Percentiles rank a stretch among this genome's conserved stretches.
phyloP scores from a whole-genome alignment of 164 flowering plant species.

The Annona cherimola region DNA sequence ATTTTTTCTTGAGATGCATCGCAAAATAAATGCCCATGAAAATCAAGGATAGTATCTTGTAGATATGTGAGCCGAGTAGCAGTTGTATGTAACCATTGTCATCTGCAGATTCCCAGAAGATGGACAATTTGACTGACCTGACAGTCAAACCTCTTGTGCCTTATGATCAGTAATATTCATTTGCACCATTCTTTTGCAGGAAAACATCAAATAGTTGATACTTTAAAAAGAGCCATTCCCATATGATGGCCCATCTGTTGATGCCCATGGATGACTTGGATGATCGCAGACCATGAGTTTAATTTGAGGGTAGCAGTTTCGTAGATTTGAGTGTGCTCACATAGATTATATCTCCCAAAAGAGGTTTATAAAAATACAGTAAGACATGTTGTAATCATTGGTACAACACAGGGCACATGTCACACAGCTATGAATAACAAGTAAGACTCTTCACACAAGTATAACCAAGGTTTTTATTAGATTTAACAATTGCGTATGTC shows the following conservation, averaged over 20 bases:
- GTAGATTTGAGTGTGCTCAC: neutral
- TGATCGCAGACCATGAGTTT: neutral
- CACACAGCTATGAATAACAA: too few species aligned
- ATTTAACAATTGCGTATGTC: too few species aligned
- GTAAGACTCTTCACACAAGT: too few species aligned
- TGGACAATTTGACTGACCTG: too few species aligned
- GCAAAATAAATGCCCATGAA: neutral
- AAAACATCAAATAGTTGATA: too few species aligned
- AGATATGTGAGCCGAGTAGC: neutral
- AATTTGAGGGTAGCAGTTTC: neutral
- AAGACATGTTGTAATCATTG: neutral
- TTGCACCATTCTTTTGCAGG: too few species aligned
- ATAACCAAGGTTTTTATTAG: too few species aligned
- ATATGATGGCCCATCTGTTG: neutral
- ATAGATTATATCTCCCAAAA: neutral
- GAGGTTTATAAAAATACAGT: neutral
- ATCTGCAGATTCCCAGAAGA: neutral
- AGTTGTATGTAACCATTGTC: neutral
- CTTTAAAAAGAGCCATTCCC: neutral
- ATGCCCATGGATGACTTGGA: neutral
- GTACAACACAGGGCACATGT: neutral
- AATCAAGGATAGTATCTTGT: neutral
- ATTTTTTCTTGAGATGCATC: neutral
- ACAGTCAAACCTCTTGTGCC: too few species aligned
- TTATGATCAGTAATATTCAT: too few species aligned